These are phyloP conservation scores for Penicillium egyptiacum DNA, from an alignment of 495 filamentous ascomycete genomes.

Conservation along the genomic window DNA sequence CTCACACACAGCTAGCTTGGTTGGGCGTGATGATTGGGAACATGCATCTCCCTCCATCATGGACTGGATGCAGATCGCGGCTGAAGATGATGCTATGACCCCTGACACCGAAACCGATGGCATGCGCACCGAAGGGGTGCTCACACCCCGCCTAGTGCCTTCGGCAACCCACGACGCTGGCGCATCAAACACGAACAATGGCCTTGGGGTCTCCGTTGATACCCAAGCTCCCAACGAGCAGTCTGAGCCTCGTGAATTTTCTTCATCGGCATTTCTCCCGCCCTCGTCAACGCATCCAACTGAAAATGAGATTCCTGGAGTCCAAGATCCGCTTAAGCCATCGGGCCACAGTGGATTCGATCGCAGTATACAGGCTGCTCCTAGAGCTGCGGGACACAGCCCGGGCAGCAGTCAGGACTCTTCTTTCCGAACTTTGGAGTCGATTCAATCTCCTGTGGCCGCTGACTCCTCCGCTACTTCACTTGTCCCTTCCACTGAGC, in stretches of 20 bases:
- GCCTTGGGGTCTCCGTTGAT: conserved; percentile 42
- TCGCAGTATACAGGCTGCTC: conserved; percentile 18
- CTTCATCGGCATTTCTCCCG: neutral
- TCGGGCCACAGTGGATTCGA: neutral
- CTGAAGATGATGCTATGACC: conserved; percentile 35
- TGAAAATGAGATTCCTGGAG: neutral
- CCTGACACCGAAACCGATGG: conserved; percentile 20
- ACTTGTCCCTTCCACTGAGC: conserved; percentile 34
- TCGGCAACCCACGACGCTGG: conserved; percentile 14
- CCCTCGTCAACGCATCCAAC: conserved; percentile 5
- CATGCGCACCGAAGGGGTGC: conserved; percentile 14
- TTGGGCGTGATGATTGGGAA: conserved; percentile 52
- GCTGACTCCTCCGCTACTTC: conserved; percentile 45
- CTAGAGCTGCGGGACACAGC: conserved; percentile 60
- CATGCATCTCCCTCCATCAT: conserved; percentile 57
- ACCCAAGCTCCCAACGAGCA: conserved; percentile 30
- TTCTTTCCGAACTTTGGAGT: conserved; percentile 37
- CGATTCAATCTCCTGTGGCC: conserved; percentile 38
- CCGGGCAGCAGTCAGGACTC: conserved; percentile 46
- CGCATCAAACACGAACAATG: conserved; percentile 17
- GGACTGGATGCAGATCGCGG: conserved; percentile 54
- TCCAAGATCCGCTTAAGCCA: neutral
- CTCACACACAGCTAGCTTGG: conserved; percentile 44
- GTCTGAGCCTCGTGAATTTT: conserved; percentile 29
- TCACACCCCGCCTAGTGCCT: conserved; percentile 29